phyloP scores from a whole-genome alignment of 176 grass and related monocot genomes.

The Alloteropsis semialata region DNA sequence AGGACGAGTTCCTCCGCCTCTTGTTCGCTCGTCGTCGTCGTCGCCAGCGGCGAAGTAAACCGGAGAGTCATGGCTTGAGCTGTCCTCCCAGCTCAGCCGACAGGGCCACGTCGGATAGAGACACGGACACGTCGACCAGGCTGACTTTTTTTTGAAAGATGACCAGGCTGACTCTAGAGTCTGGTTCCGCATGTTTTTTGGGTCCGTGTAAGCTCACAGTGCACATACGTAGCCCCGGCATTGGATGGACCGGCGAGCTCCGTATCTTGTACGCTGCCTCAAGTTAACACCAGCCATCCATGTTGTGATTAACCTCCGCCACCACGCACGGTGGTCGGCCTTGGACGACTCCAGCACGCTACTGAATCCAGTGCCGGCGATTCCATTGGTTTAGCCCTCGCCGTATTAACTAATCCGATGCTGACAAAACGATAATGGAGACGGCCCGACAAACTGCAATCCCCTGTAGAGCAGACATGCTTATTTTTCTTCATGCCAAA shows the following conservation, averaged over 20 bases:
- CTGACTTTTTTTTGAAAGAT: no score
- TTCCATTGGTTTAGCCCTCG: background rate
- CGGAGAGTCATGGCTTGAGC: background rate
- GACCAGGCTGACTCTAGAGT: no score
- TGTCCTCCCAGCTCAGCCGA: background rate
- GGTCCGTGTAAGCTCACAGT: no score
- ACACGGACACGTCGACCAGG: background rate
- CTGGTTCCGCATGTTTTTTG: no score
- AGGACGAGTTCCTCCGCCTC: background rate
- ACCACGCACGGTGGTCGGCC: background rate
- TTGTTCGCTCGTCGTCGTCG: background rate
- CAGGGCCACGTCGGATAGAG: conserved; percentile 16
- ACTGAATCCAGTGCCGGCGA: background rate
- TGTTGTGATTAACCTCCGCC: background rate
- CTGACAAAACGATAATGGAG: background rate
- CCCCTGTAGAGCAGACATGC: background rate
- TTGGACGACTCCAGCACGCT: background rate
- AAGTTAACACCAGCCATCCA: background rate
- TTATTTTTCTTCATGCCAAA: no score
- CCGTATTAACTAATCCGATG: background rate
- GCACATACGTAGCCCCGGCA: no score
- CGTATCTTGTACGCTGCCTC: background rate
- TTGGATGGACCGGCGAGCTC: background rate
- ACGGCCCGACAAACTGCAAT: background rate
- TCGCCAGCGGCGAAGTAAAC: background rate